Percentiles rank a stretch among this genome's conserved stretches.
Evolutionary conservation across 1,284 basidiomycete species (phyloP).

Genomic region (Retiboletus fuscus): DNA sequence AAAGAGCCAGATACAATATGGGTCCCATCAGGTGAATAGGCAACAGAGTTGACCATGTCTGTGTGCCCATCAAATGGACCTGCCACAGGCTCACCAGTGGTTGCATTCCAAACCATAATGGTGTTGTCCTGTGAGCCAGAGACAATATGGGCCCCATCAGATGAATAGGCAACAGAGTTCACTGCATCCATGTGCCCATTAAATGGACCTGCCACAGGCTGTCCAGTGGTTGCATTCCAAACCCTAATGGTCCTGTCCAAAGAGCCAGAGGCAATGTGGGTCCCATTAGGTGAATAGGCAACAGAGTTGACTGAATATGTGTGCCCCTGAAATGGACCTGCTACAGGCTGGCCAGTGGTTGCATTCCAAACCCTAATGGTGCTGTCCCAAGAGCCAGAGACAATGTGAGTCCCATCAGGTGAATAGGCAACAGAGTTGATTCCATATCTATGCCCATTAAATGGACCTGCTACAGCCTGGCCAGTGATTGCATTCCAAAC

Average conservation of each 20-base stretch:
- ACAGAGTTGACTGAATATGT: not conserved
- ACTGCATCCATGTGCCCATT: no score
- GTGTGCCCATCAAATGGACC: no score
- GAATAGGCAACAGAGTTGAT: not conserved
- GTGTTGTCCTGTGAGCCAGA: no score
- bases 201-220: no score
- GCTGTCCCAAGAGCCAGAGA: not conserved
- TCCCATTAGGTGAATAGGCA: not conserved
- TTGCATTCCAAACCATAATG: no score
- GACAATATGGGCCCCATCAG: no score
- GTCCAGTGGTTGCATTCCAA: no score
- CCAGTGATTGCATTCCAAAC: constrained; percentile 9
- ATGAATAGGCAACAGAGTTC: no score
- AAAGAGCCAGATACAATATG: not conserved
- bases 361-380: not conserved
- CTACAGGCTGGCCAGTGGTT: no score
- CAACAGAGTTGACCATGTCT: not conserved
- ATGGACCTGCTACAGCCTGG: no score
- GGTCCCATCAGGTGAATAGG: not conserved
- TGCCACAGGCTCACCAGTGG: no score
- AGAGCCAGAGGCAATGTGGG: not conserved
- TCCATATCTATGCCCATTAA: not conserved
- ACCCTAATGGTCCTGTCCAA: not conserved
- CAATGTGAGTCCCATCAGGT: not conserved
- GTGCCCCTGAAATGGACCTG: constrained; percentile 2